Percentiles rank a stretch among this genome's conserved stretches.
These are phyloP conservation scores for Candida piceae DNA, from an alignment of 805 yeast genomes.

Conservation along the genomic window DNA sequence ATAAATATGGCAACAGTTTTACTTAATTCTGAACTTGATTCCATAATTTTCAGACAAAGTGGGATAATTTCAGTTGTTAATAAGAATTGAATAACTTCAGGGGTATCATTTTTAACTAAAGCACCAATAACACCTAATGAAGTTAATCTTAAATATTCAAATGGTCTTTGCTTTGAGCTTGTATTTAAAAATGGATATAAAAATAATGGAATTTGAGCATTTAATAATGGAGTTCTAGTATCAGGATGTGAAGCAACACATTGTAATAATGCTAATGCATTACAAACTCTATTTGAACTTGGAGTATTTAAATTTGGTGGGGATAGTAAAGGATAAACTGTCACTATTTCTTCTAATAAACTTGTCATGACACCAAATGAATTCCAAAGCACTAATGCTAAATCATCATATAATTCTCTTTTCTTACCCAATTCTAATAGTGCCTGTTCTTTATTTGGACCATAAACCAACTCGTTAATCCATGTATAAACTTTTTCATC, in stretches of 20 bases:
- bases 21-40: conserved; percentile 85
- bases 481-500: conserved; percentile 85
- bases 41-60: conserved; percentile 90
- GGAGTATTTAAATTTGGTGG: conserved; percentile 83
- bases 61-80: conserved; percentile 97
- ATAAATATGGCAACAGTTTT: conserved; percentile 97
- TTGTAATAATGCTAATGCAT: conserved; percentile 89
- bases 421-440: conserved; percentile 87
- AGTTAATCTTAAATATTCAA: conserved; percentile 89
- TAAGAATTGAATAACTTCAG: conserved; percentile 87
- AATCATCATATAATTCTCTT: conserved; percentile 89
- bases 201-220: conserved; percentile 89
- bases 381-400: conserved; percentile 91
- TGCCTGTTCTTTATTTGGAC: conserved; percentile 90
- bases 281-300: conserved; percentile 90
- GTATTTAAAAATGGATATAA: conserved; percentile 92
- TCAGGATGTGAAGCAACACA: conserved; percentile 96
- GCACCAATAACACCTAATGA: conserved; percentile 97
- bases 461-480: conserved; percentile 86
- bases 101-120: conserved; percentile 89
- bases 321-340: conserved; percentile 82
- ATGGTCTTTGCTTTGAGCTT: conserved; percentile 84
- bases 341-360: conserved; percentile 79
- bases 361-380: conserved; percentile 96
- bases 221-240: conserved; percentile 77